Base-by-base conservation (phyloP, 2,329 filamentous ascomycete genomes). In the Colletotrichum siamense region DNA sequence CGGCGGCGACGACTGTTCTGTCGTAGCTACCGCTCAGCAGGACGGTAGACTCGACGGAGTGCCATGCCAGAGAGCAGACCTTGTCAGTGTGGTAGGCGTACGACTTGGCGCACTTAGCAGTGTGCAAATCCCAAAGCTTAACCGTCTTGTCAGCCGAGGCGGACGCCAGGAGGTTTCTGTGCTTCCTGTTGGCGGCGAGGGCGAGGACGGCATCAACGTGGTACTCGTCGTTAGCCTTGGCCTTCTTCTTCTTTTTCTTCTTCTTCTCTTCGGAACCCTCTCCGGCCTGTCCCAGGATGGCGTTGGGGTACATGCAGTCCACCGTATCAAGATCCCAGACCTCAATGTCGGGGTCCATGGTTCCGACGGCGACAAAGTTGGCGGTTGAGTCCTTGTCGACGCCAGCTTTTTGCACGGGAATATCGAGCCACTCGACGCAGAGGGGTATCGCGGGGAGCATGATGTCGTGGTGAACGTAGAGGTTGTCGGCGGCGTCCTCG, bases 391-490 rank as follows among this genome's bases (percentile, higher is more conserved):
- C 92, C 77, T 91, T 91, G 57, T 91, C 91, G 7, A 90, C 86
- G 62, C 85, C 87, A 13, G 89, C 86, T 83, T 95, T 95, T 79
- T 94, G 94, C 44, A 98, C 95, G n/a, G 95, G 94, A 72, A 98
- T 90, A 83, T 98, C 95, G 61, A 99, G 87, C 97, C 97, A 99
- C 87, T 99, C 97, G 55, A 99, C 91, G 82, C 95, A 97, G 8
- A 99, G 92, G 13, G 97, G 97, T 82, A 99, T 98, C 28, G 96
- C 96, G 36, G 97, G 97, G 72, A 99, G 91, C 96, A 99, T 99
- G 81, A 99, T 98, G 85, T 99, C 97, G 90, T 99, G 97, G 87
- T 99, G 97, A 28, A 99, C 96, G 85, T 99, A 99, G 77, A 99
- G 93, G 84, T 99, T 99, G 86, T 99, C 97, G 61, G 94, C 95